These are phyloP conservation scores for Picochlorum sp. DNA, from an alignment of 139 green algal species.

Conservation along the genomic window DNA sequence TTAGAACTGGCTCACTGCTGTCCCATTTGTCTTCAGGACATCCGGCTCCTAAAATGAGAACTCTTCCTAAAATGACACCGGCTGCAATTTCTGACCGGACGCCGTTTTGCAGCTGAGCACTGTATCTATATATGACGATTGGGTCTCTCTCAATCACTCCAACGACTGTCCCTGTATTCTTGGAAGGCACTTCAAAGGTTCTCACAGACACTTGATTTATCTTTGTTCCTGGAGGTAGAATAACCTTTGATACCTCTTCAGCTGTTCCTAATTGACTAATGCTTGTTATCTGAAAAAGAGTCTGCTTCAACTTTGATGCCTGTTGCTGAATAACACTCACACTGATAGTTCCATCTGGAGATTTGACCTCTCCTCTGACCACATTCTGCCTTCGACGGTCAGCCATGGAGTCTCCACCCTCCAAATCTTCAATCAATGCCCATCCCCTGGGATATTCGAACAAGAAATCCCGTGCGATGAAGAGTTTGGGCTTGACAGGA, in stretches of 20 bases:
- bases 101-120: conserved; percentile 5
- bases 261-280: conserved; percentile 22
- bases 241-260: conserved; percentile 17
- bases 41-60: conserved; percentile 17
- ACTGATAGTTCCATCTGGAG: conserved; percentile 2
- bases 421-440: conserved; percentile 1
- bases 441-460: conserved; percentile 4
- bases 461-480: conserved; percentile 13
- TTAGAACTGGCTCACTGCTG: background rate
- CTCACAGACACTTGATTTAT: background rate
- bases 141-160: conserved; percentile 26
- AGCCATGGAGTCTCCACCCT: background rate
- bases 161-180: conserved; percentile 21
- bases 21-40: conserved; percentile 1
- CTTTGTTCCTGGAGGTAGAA: conserved; percentile 18
- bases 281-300: conserved; percentile 20
- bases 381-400: conserved; percentile 15
- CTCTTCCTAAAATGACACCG: conserved; percentile 16
- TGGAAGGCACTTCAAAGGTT: conserved; percentile 10
- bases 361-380: conserved; percentile 17
- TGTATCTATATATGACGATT: conserved; percentile 23
- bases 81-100: conserved; percentile 9
- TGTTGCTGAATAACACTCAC: conserved; percentile 21
- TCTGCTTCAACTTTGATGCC: conserved; percentile 5
- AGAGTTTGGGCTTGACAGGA: conserved; percentile 2